phyloP scores from a whole-genome alignment of 2,329 filamentous ascomycete genomes.

The Aurifilum marmelostoma region DNA sequence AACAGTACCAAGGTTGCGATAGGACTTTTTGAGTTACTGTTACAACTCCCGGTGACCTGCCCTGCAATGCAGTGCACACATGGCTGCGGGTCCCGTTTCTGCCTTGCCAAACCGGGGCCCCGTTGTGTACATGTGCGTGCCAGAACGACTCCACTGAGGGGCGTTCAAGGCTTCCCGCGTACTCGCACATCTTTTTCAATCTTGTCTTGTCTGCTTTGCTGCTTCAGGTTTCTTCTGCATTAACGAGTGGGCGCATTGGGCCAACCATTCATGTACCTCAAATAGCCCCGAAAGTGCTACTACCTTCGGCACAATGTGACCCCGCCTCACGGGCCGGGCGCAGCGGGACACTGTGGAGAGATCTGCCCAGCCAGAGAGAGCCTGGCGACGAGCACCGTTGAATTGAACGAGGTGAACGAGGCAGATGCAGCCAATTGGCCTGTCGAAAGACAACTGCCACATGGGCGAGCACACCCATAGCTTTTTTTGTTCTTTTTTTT shows the following conservation, averaged over 20 bases:
- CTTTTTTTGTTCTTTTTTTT: too few relatives aligned
- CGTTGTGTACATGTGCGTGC: background rate
- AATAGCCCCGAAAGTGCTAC: background rate
- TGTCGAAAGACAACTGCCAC: background rate
- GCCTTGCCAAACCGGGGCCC: background rate
- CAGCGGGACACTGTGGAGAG: background rate
- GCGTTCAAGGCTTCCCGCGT: background rate
- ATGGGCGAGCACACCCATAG: too few relatives aligned
- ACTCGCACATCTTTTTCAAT: background rate
- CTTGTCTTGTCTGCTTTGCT: too few relatives aligned
- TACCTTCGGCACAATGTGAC: background rate
- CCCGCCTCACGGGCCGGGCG: background rate
- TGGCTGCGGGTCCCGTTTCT: constrained; percentile 13
- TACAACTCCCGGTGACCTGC: background rate
- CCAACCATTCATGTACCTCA: background rate
- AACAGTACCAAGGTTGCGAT: constrained; percentile 25
- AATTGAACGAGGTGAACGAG: background rate
- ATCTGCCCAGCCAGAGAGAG: background rate
- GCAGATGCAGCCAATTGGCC: background rate
- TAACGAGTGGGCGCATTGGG: background rate
- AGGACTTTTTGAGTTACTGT: constrained; percentile 12
- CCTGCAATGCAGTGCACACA: constrained; percentile 10
- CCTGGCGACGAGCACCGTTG: background rate
- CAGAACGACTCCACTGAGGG: background rate
- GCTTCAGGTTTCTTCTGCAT: background rate